phyloP scores from a whole-genome alignment of 345 rosid genomes.

The Lepidium africanum region DNA sequence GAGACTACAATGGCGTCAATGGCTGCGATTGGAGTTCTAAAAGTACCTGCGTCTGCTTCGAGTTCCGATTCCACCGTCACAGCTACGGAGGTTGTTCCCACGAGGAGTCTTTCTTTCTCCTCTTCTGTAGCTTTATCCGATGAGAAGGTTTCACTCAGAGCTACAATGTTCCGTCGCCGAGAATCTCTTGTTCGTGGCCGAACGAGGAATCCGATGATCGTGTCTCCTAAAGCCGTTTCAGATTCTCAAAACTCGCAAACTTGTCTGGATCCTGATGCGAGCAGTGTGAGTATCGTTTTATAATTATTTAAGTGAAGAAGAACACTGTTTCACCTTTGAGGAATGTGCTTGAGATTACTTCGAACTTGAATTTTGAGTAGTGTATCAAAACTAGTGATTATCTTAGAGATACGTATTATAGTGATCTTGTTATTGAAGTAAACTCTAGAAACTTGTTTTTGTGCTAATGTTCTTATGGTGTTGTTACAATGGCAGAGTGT shows the following conservation, averaged over 20 bases:
- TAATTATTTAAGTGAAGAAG: not conserved
- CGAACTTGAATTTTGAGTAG: not conserved
- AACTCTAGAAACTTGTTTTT: not conserved
- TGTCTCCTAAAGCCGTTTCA: constrained; percentile 81
- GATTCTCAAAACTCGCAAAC: constrained; percentile 88
- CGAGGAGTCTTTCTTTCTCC: constrained; percentile 38
- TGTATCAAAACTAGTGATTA: not conserved
- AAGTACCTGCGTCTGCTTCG: constrained; percentile 21
- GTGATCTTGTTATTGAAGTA: not conserved
- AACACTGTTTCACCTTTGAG: not conserved
- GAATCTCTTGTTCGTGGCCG: not conserved
- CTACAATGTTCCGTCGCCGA: not conserved
- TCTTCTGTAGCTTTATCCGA: constrained; percentile 44
- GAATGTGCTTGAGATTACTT: not conserved
- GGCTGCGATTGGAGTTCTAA: constrained; percentile 41
- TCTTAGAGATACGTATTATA: not conserved
- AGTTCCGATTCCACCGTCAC: not conserved
- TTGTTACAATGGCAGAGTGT: constrained; percentile 45
- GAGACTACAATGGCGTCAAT: constrained; percentile 38
- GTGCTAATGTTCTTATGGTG: not conserved
- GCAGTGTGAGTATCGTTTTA: constrained; percentile 49
- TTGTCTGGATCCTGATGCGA: constrained; percentile 97
- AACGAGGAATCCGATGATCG: constrained; percentile 34
- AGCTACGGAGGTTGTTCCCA: not conserved
- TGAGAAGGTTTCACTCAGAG: constrained; percentile 24